These are phyloP conservation scores for Fomitopsis betulina DNA, from an alignment of 1,284 basidiomycete genomes.

Conservation along the genomic window DNA sequence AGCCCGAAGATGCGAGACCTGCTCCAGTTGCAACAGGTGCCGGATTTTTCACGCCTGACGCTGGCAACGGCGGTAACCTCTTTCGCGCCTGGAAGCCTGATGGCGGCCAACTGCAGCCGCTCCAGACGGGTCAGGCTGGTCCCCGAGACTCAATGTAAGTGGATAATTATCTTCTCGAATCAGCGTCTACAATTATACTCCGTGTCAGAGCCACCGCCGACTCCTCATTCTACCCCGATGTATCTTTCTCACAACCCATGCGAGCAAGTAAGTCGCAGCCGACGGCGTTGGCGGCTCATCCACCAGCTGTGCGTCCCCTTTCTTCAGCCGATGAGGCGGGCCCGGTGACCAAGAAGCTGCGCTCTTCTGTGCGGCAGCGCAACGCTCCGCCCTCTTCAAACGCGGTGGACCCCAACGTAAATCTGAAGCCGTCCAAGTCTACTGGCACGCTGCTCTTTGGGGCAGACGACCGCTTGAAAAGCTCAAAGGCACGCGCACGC, in stretches of 20 bases:
- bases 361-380: conserved; percentile 56
- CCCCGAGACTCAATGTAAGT: conserved; percentile 63
- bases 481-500: conserved; percentile 73
- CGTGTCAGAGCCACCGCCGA: conserved; percentile 52
- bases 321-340: conserved; percentile 78
- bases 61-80: conserved; percentile 45
- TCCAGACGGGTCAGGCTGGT: conserved; percentile 49
- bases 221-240: conserved; percentile 55
- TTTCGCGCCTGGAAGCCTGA: conserved; percentile 52
- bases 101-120: conserved; percentile 43
- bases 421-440: conserved; percentile 48
- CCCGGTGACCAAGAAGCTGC: conserved; percentile 68
- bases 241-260: conserved; percentile 48
- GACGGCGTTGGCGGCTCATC: conserved; percentile 32
- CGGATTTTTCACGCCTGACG: conserved; percentile 79
- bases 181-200: conserved; percentile 2
- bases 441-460: conserved; percentile 32
- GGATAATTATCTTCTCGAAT: not conserved
- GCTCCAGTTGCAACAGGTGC: conserved; percentile 52
- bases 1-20: conserved; percentile 42
- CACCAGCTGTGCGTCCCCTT: conserved; percentile 56
- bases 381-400: conserved; percentile 33
- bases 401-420: conserved; percentile 20
- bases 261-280: conserved; percentile 30
- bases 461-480: conserved; percentile 63